phyloP scores from a whole-genome alignment of 345 rosid genomes.

The Lepidium aucheri region DNA sequence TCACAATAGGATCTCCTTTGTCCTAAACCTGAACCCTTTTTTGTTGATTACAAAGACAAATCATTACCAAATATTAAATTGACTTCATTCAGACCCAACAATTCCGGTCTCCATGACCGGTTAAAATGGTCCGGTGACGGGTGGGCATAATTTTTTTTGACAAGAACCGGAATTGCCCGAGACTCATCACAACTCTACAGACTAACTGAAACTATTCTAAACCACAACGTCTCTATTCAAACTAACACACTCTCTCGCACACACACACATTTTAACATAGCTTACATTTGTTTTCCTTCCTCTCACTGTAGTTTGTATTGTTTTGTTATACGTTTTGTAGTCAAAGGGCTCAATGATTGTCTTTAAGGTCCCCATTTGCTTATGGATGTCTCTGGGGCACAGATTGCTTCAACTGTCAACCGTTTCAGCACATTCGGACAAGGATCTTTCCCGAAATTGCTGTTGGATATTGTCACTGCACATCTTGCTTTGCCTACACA shows the following conservation, averaged over 20 bases:
- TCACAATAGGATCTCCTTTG: constrained; percentile 36
- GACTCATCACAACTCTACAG: constrained; percentile 34
- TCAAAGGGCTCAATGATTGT: constrained; percentile 10
- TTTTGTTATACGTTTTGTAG: constrained; percentile 34
- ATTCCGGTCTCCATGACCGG: constrained; percentile 25
- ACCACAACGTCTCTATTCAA: constrained; percentile 21
- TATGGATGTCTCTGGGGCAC: constrained; percentile 42
- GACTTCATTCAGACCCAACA: constrained; percentile 9
- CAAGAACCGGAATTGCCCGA: constrained; percentile 24
- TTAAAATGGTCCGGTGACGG: constrained; percentile 37
- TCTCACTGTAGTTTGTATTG: constrained; percentile 21
- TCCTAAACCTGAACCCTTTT: constrained; percentile 41
- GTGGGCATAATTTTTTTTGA: constrained; percentile 3
- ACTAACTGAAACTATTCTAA: constrained; percentile 30
- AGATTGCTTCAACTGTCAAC: constrained; percentile 74
- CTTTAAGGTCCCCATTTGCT: constrained; percentile 39
- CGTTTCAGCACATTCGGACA: constrained; percentile 79
- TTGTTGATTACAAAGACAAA: constrained; percentile 12
- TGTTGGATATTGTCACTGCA: constrained; percentile 63
- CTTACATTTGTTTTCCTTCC: constrained; percentile 26
- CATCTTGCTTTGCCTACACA: constrained; percentile 82
- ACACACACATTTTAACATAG: constrained; percentile 15
- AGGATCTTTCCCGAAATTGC: constrained; percentile 77
- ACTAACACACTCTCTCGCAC: constrained; percentile 9
- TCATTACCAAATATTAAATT: constrained; percentile 27